Base-by-base conservation (phyloP, 371 early-diverging fungal species). In the Batkoa obscura region DNA sequence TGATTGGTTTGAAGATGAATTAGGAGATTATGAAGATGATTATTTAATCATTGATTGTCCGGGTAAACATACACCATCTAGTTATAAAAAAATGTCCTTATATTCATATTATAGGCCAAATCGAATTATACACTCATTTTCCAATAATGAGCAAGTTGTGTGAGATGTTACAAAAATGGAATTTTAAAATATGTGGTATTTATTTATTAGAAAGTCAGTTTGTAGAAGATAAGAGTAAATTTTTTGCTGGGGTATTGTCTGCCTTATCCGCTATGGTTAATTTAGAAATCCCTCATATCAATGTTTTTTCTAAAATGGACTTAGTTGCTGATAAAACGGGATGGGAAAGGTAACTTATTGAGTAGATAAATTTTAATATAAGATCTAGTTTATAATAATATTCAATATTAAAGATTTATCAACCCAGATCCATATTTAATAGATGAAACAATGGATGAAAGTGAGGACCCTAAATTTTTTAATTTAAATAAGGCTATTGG, bases 121-220 rank as follows among this genome's bases (percentile, higher is more conserved):
- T 99, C 55, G 99, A 99, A 69, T 75, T 99, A 42, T 99, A 98
- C 70, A 94, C 98, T n/a, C 98, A 98, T 67, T 88, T 90, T 43
- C 84, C 88, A 13, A 84, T 94, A 52, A 93, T 99, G 86, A 76
- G 76, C 48, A 75, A 77, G 12, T 56, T 97, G 42, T 82, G 90
- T 35, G 79, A 83, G 43, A 64, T 72, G 13, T 60, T 99, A 43
- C 69, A 70, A 49, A 75, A 75, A 38, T 66, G 75, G 67, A 78
- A 83, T 55, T 80, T 85, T 70, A 62, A 68, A 1, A 78, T 87
- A 10, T 88, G 90, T 60, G 93, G 94, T 2, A 88, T 95, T 0
- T 98, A 98, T 66, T 71, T 91, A 42, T 68, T 97, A 3, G 98
- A 98, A 61, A 76, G 79, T 38, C 94, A 93, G 65, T 98, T 94